Conservation (phyloP, 1,284 basidiomycete species). For the Dichomitus squalens region DNA sequence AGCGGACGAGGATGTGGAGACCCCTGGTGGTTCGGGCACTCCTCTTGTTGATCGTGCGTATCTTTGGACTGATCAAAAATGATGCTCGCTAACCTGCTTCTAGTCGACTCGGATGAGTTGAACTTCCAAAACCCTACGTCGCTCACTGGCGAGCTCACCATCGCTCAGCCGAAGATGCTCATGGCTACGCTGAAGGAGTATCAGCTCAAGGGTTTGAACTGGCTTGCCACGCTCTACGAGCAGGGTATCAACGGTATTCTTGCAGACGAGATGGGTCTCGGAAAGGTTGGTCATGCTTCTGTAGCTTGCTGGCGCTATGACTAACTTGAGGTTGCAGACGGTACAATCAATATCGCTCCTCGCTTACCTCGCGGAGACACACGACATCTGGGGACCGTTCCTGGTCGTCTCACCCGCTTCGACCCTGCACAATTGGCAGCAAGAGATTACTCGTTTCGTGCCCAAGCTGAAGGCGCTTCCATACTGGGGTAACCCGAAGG, state of each 20-base stretch:
- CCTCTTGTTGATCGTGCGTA: slow-evolving; percentile 67
- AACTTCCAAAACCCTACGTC: slow-evolving; percentile 99
- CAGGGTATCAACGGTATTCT: slow-evolving; percentile 99
- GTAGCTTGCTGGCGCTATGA: background rate
- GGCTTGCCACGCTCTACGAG: slow-evolving; percentile 97
- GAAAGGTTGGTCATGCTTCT: slow-evolving; percentile 61
- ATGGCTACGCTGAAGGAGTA: slow-evolving; percentile 98
- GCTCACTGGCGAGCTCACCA: slow-evolving; percentile 83
- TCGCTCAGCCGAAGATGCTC: slow-evolving; percentile 94
- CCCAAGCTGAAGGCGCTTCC: slow-evolving; percentile 93
- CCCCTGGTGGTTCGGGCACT: slow-evolving; percentile 28
- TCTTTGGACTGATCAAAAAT: background rate
- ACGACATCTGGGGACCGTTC: slow-evolving; percentile 99
- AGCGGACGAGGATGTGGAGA: slow-evolving; percentile 48
- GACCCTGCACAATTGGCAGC: slow-evolving; percentile 99
- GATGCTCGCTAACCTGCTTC: slow-evolving; percentile 8
- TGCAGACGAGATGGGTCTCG: slow-evolving; percentile 98
- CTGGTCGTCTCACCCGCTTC: slow-evolving; percentile 99
- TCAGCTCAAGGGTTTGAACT: slow-evolving; percentile 97
- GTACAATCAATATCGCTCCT: slow-evolving; percentile 98
- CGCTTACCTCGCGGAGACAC: slow-evolving; percentile 95
- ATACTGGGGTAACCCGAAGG: slow-evolving; percentile 99
- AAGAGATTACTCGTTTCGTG: slow-evolving; percentile 95
- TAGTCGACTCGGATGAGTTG: slow-evolving; percentile 94
- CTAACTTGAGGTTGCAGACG: slow-evolving; percentile 59